phyloP scores from a whole-genome alignment of 1,139 yeast genomes.

The Candida neerlandica region DNA sequence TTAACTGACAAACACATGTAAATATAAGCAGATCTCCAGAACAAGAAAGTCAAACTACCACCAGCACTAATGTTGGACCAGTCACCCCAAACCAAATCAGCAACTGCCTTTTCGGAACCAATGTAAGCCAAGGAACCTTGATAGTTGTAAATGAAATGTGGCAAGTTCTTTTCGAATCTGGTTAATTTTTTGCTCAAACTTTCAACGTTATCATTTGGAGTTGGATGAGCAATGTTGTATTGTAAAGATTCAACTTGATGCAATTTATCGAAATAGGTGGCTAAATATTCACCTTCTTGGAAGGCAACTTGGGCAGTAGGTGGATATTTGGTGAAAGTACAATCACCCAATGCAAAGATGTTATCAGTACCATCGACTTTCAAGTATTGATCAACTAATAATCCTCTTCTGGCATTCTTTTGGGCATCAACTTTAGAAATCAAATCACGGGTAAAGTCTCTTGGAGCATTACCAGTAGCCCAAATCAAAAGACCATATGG shows the following conservation, averaged over 20 bases:
- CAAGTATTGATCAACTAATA: slow-evolving; percentile 79
- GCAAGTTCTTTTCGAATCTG: slow-evolving; percentile 49
- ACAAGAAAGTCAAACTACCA: slow-evolving; percentile 82
- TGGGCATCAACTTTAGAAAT: slow-evolving; percentile 76
- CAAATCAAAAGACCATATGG: slow-evolving; percentile 91
- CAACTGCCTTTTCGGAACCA: slow-evolving; percentile 92
- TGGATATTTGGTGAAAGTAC: slow-evolving; percentile 87
- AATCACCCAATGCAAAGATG: slow-evolving; percentile 90
- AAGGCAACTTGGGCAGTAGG: slow-evolving; percentile 98
- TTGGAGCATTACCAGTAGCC: slow-evolving; percentile 97
- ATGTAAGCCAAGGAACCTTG: slow-evolving; percentile 79
- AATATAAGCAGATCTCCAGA: slow-evolving; percentile 94
- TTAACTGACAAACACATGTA: slow-evolving; percentile 90
- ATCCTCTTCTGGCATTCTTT: slow-evolving; percentile 85
- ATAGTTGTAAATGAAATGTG: slow-evolving; percentile 63
- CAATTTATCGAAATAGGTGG: slow-evolving; percentile 66
- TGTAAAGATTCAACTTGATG: slow-evolving; percentile 69
- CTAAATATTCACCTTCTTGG: slow-evolving; percentile 88
- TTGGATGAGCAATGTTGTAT: slow-evolving; percentile 32
- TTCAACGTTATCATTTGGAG: slow-evolving; percentile 37
- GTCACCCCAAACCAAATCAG: slow-evolving; percentile 87
- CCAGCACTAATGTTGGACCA: slow-evolving; percentile 81
- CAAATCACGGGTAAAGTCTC: slow-evolving; percentile 71
- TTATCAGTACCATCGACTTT: slow-evolving; percentile 84
- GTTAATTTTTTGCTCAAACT: slow-evolving; percentile 43